Conservation (phyloP, 139 green algal species). For the Desmodesmus armatus region DNA sequence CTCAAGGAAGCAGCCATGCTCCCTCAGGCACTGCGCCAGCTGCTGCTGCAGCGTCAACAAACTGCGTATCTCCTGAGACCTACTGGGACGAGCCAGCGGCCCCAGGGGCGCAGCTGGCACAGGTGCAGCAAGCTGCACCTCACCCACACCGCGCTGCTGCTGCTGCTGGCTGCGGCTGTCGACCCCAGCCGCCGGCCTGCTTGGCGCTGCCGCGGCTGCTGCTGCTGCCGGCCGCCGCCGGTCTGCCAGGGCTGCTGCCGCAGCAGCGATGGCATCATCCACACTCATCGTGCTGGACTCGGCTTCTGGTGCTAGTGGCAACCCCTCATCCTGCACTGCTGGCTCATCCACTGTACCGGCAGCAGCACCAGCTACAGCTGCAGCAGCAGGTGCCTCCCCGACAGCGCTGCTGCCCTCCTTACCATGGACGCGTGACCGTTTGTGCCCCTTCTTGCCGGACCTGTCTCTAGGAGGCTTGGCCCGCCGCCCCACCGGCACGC, state of each 20-base stretch:
- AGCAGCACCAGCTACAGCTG: background rate
- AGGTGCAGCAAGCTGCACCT: background rate
- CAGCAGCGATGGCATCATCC: background rate
- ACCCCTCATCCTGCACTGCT: background rate
- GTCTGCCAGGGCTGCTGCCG: background rate
- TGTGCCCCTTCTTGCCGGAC: too few species aligned
- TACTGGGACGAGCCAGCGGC: background rate
- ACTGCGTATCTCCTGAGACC: background rate
- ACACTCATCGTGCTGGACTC: background rate
- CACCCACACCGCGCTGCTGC: background rate
- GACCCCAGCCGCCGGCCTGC: background rate
- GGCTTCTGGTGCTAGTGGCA: background rate
- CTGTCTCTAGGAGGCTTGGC: too few species aligned
- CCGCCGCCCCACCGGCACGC: too few species aligned
- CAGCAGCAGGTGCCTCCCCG: too few species aligned
- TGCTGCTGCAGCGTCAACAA: background rate
- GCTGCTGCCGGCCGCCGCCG: background rate
- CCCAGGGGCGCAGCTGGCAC: background rate
- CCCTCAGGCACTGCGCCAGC: background rate
- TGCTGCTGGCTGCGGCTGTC: background rate
- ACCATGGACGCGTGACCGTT: too few species aligned
- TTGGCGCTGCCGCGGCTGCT: too few species aligned
- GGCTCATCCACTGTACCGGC: background rate
- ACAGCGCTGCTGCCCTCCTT: too few species aligned
- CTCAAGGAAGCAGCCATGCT: too few species aligned